Percentiles rank a stretch among this genome's conserved stretches.
Conservation (phyloP, 148 eudicot species). For the Amaranthus hypochondriacus region DNA sequence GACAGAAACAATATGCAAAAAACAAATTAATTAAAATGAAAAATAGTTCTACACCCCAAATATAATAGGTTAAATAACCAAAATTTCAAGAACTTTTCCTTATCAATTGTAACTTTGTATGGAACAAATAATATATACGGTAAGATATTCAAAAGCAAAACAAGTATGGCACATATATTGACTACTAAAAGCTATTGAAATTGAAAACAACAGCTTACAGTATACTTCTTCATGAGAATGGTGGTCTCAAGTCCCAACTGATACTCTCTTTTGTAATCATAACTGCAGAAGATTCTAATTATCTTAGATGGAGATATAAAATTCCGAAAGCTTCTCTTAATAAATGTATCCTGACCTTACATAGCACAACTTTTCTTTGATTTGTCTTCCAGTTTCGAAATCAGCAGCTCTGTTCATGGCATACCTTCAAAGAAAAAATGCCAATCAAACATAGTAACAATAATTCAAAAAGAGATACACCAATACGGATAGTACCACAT, state of each 20-base stretch:
- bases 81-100: no score
- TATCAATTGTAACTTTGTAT: no score
- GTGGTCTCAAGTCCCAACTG: conserved; percentile 99
- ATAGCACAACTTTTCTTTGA: conserved; percentile 97
- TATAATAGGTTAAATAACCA: no score
- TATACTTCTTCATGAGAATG: conserved; percentile 88
- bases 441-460: conserved; percentile 3
- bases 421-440: conserved; percentile 53
- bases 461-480: conserved; percentile 13
- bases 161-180: background rate
- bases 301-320: conserved; percentile 17
- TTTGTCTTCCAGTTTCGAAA: conserved; percentile 94
- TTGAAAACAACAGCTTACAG: conserved; percentile 50
- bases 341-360: conserved; percentile 50
- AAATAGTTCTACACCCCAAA: background rate
- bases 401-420: conserved; percentile 92
- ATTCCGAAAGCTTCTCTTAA: background rate
- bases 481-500: conserved; percentile 13
- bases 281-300: conserved; percentile 46
- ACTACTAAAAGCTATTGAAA: conserved; percentile 3
- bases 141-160: conserved; percentile 1
- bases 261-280: conserved; percentile 97
- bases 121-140: background rate
- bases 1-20: conserved; percentile 1
- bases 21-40: background rate